Percentiles rank a stretch among this genome's conserved stretches.
Conservation (phyloP, 1,139 yeast species). For the Saccharomyces hybrid region DNA sequence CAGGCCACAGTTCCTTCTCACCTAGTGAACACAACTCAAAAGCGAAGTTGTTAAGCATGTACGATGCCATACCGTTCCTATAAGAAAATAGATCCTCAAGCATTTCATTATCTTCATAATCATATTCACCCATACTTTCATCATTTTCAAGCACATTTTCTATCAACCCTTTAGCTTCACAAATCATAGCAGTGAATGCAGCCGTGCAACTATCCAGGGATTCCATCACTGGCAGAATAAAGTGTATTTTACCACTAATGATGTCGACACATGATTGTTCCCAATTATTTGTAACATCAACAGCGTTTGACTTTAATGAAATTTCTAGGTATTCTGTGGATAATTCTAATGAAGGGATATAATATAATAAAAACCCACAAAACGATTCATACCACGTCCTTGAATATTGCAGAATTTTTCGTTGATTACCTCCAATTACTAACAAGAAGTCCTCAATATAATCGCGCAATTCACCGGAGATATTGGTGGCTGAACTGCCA, state of each 20-base stretch:
- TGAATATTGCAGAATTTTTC: constrained; percentile 25
- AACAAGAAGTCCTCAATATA: constrained; percentile 23
- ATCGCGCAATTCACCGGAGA: constrained; percentile 24
- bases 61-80: constrained; percentile 48
- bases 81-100: constrained; percentile 30
- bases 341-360: constrained; percentile 46
- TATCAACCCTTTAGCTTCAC: constrained; percentile 59
- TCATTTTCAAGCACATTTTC: constrained; percentile 27
- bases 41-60: constrained; percentile 55
- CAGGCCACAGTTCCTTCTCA: constrained; percentile 48
- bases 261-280: constrained; percentile 57
- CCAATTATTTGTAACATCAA: constrained; percentile 42
- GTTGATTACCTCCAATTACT: constrained; percentile 25
- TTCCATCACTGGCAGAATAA: constrained; percentile 55
- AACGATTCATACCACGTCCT: constrained; percentile 65
- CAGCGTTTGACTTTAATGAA: constrained; percentile 32
- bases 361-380: constrained; percentile 53
- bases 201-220: constrained; percentile 60
- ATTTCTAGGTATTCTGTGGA: constrained; percentile 38
- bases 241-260: constrained; percentile 50
- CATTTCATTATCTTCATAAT: constrained; percentile 7
- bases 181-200: constrained; percentile 54
- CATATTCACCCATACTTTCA: constrained; percentile 5
- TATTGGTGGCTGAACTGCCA: constrained; percentile 18
- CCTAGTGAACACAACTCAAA: constrained; percentile 33